Evolutionary conservation across 2,329 filamentous ascomycete species (phyloP), one percentile per base, ranked within the genome.

Genomic region (Diaporthe ampelina): DNA sequence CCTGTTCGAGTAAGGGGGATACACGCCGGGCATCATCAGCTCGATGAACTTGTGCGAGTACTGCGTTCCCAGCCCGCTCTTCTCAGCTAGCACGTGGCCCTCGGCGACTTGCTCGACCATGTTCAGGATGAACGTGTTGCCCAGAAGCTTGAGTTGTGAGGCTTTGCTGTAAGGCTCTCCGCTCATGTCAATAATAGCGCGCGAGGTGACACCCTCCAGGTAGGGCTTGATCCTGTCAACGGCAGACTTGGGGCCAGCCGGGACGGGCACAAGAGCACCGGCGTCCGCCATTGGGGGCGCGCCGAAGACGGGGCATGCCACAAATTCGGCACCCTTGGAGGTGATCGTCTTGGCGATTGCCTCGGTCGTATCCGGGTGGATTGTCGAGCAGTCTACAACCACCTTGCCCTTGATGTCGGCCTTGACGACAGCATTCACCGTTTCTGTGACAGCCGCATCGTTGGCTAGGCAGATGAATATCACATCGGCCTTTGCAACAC

Each of bases 371-470:
- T 95, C 93, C 0, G 95, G 95, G 82, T 97, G 94, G 48, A 98
- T 90, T 35, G 95, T 98, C 4, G 94, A 97, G 87, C 93, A 95
- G 81, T 98, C 95, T 43, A 97, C 89, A 77, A 98, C 92, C 21
- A 97, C 86, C 85, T 97, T 98, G 76, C 91, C 91, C 37, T 87
- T 87, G 24, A 94, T 84, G 73, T 91, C 85, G 24, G 84, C 80
- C 63, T 88, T 79, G 4, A 94, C 84, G 40, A 93, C 89, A 4
- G 87, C 81, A 56, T 87, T 82, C 75, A 94, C 88, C 26, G 91
- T 90, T 6, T 88, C 84, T 73, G 91, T 88, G 57, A 97, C 91
- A 7, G 94, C 93, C 3, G 89, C 86, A 81, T 98, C 95, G 80
- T 97, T 93, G 77, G 93, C 91, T 4, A 98, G 87, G 80, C 94